phyloP scores from a whole-genome alignment of 2,329 filamentous ascomycete genomes.

The Trichoderma koningiopsis region DNA sequence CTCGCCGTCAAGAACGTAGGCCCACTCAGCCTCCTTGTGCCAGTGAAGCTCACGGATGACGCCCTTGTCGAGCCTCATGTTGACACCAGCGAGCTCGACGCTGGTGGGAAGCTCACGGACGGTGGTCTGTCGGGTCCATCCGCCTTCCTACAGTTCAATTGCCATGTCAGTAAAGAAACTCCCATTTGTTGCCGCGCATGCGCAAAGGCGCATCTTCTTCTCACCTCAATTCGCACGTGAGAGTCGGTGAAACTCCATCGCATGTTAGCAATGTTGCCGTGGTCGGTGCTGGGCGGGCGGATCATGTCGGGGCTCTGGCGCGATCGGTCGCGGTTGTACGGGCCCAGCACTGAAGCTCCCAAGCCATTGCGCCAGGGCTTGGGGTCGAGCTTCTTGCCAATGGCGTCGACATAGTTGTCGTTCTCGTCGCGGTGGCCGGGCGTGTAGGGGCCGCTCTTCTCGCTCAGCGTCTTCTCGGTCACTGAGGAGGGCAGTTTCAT shows the following conservation, averaged over 20 bases:
- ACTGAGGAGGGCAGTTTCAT: constrained; percentile 50
- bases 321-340: constrained; percentile 68
- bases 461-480: constrained; percentile 42
- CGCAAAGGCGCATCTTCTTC: constrained; percentile 24
- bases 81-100: constrained; percentile 73
- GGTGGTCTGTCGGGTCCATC: constrained; percentile 76
- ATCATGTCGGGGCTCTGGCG: constrained; percentile 72
- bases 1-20: constrained; percentile 70
- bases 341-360: constrained; percentile 68
- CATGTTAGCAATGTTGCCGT: constrained; percentile 70
- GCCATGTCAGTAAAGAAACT: neutral
- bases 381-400: constrained; percentile 63
- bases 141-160: constrained; percentile 58
- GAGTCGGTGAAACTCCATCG: constrained; percentile 71
- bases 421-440: constrained; percentile 62
- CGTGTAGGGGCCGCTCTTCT: constrained; percentile 55
- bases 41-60: constrained; percentile 78
- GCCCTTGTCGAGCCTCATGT: constrained; percentile 74
- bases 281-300: constrained; percentile 72
- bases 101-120: constrained; percentile 65
- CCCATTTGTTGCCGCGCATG: neutral
- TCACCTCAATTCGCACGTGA: constrained; percentile 63
- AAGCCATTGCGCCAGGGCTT: constrained; percentile 65
- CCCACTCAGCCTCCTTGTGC: constrained; percentile 82
- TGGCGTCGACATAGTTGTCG: constrained; percentile 63